These are phyloP conservation scores for Globisporangium apiculatum DNA, from an alignment of 352 stramenopile species.

Conservation along the genomic window DNA sequence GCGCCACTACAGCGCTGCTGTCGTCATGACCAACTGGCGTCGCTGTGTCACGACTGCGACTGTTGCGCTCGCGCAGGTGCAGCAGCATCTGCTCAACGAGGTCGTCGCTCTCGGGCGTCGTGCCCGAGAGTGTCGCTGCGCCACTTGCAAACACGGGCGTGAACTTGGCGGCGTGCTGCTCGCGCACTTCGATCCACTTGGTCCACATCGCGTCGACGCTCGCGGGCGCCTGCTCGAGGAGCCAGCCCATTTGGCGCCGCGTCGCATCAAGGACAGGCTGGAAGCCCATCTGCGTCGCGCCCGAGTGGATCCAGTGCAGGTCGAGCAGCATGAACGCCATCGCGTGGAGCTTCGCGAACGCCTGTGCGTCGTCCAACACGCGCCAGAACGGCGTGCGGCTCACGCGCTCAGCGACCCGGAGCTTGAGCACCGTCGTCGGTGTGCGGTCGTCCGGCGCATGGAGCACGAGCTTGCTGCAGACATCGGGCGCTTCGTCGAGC, in stretches of 20 bases:
- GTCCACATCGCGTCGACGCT: slow-evolving; percentile 82
- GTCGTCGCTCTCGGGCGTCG: slow-evolving; percentile 10
- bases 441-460: slow-evolving; percentile 29
- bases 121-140: background rate
- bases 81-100: slow-evolving; percentile 13
- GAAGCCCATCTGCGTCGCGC: slow-evolving; percentile 81
- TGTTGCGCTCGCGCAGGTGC: slow-evolving; percentile 10
- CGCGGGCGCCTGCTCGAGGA: slow-evolving; percentile 64
- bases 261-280: slow-evolving; percentile 73
- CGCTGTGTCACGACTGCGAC: background rate
- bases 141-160: slow-evolving; percentile 19
- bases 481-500: slow-evolving; percentile 64
- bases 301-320: slow-evolving; percentile 74
- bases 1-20: background rate
- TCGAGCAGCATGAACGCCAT: slow-evolving; percentile 86
- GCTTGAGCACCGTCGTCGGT: slow-evolving; percentile 50
- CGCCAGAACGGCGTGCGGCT: slow-evolving; percentile 76
- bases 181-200: slow-evolving; percentile 75
- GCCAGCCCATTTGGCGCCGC: slow-evolving; percentile 71
- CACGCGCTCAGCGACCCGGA: slow-evolving; percentile 72
- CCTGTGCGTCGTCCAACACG: slow-evolving; percentile 62
- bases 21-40: slow-evolving; percentile 1
- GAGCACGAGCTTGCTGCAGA: slow-evolving; percentile 67
- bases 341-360: slow-evolving; percentile 70
- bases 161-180: slow-evolving; percentile 59